Evolutionary conservation across 2,329 filamentous ascomycete species (phyloP).

Genomic region (Ploettnerulaceae sp.): DNA sequence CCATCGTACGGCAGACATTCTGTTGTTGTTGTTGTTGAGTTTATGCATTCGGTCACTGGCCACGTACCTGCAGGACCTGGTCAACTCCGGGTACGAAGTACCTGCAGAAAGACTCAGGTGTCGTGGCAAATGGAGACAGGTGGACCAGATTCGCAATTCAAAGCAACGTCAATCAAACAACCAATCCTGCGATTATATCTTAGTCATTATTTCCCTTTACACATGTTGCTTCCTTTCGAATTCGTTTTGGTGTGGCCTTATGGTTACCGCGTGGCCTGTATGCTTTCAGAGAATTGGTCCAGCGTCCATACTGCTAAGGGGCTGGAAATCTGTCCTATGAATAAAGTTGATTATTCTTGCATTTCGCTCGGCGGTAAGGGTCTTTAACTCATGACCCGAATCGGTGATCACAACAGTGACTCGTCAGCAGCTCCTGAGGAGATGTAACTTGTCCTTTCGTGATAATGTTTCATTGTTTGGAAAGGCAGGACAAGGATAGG

Average conservation of each 20-base stretch:
- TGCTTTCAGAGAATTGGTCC: background rate
- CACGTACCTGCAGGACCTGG: constrained; percentile 1
- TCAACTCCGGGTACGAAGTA: background rate
- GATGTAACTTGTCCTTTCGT: too few species aligned
- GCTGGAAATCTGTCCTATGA: constrained; percentile 1
- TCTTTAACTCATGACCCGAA: too few species aligned
- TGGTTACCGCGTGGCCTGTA: background rate
- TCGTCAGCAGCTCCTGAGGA: too few species aligned
- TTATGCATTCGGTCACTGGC: background rate
- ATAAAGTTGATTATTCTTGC: constrained; percentile 8
- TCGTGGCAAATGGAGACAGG: constrained; percentile 14
- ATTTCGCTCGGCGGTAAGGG: constrained; percentile 1
- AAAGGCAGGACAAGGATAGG: too few species aligned
- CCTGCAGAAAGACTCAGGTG: constrained; percentile 1
- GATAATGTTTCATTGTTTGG: too few species aligned
- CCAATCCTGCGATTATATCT: background rate
- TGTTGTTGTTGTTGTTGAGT: background rate
- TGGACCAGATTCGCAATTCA: background rate
- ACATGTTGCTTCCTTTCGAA: background rate
- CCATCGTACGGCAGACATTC: background rate
- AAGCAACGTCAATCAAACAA: background rate
- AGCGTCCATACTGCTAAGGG: background rate
- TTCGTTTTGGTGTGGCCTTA: background rate
- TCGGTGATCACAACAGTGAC: too few species aligned
- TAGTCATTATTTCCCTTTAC: background rate